Evolutionary conservation across 2,329 filamentous ascomycete species (phyloP), one percentile per base, ranked within the genome.

Genomic region (Pseudocercospora vitis): DNA sequence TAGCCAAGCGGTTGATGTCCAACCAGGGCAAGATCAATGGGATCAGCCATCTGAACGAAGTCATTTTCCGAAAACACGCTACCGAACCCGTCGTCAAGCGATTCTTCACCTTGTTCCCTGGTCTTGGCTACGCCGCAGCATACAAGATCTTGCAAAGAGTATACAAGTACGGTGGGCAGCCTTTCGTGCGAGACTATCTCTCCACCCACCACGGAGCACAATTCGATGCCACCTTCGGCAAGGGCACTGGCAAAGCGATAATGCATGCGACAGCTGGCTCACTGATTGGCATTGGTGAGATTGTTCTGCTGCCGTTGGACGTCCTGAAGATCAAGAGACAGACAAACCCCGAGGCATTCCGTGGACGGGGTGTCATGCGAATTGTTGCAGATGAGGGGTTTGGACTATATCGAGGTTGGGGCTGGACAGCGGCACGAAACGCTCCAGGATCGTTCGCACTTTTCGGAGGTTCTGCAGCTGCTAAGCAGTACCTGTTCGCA

Each of bases 241-340:
- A 91, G 78, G 95, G 95, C 75, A 96, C 90, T 31, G 94, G 94
- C 73, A 97, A 99, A 81, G 92, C 94, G 11, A 91, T 99, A 67
- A 88, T 99, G 88, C 90, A 96, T 77, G 96, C 94, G 18, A 95
- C 90, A 48, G 94, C 94, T 59, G 94, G 94, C 59, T 92, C 89
- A 76, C 71, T 99, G 68, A 95, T 99, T 69, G 94, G 94, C 67
- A 96, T 99, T 66, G 94, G 94, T 70, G 94, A 99, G 78, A 95
- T 99, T 62, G 83, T 99, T 55, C 83, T 99, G 24, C 83, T 99
- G 33, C 94, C 94, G 35, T 84, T 99, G 57, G 94, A 99, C 66
- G 92, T 99, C 32, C 83, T 99, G 60, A 99, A 99, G 83, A 99
- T 99, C 79, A 99, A 99, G 83, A 86, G 94, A 68, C 94, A 99